Base-by-base conservation (phyloP, 345 rosid genomes). In the Conringia planisiliqua region DNA sequence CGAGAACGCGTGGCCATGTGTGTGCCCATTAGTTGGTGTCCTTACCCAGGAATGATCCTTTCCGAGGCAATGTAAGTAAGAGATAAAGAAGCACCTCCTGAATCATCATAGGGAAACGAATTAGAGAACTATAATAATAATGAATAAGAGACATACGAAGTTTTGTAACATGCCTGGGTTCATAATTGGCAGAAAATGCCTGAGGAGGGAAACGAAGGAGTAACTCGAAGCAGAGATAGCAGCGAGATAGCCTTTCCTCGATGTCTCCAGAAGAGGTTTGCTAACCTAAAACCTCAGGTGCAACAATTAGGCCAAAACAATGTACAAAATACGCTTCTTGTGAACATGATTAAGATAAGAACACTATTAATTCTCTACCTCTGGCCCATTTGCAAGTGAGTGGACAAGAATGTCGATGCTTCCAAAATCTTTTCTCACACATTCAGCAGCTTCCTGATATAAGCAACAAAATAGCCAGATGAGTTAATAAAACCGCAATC, bases 21-120 rank as follows among this genome's bases (percentile, higher is more conserved):
- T 48, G 26, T 1, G 26, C 0, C 9, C 68, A 18, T 9, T 67
- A 7, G 7, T 30, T 11, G 40, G 16, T 60, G 24, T 22, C 33
- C 70, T 75, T 82, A 87, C 99, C 99, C 97, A 16, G 97, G 99
- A 78, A 95, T 89, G 81, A 92, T 88, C 76, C 88, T 86, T 82
- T 95, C 96, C 5, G 99, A 90, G 70, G 99, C 99, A 85, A 92
- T 85, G 80, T 92, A 86, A 22, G 97, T 95, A 59, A 95, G 97
- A 68, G 98, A 95, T 57, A 95, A 75, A 20, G 99, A 85, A 71
- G 97, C 89, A 68, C 98, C 98, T 66, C 99, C 99, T 89, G 83
- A n/a, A 81, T 51, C 54, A 78, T 50, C 33, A 80, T 60, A 26
- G 10, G 33, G 17, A 57, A 72, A 62, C 43, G 66, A 30, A 44